Conservation (phyloP, 169 alveolate genomes). For the Plasmodium malariae region DNA sequence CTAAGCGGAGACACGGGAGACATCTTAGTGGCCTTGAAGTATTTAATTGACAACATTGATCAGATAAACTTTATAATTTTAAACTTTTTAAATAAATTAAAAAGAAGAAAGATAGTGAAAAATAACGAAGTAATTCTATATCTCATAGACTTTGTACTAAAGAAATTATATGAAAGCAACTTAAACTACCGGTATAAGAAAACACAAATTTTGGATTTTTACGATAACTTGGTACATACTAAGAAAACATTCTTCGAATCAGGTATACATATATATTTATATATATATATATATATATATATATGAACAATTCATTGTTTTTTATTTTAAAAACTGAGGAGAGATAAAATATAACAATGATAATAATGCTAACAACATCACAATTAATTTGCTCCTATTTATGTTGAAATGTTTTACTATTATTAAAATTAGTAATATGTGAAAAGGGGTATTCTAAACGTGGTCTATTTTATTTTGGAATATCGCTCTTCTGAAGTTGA, state of each 20-base stretch:
- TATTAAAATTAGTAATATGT: no score
- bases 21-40: conserved; percentile 33
- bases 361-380: no score
- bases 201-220: conserved; percentile 35
- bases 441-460: no score
- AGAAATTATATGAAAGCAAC: conserved; percentile 37
- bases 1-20: conserved; percentile 57
- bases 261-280: conserved; percentile 12
- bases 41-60: conserved; percentile 33
- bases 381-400: no score
- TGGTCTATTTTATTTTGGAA: no score
- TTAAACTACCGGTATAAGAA: conserved; percentile 25
- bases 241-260: conserved; percentile 54
- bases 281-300: not conserved
- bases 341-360: no score
- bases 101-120: conserved; percentile 30
- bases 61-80: conserved; percentile 29
- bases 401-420: no score
- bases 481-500: no score
- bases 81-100: conserved; percentile 34
- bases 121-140: conserved; percentile 32
- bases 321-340: no score
- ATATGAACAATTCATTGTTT: not conserved
- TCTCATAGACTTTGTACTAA: conserved; percentile 34
- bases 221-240: conserved; percentile 37